phyloP scores from a whole-genome alignment of 169 alveolate species.

The Plasmodium reichenowi region DNA sequence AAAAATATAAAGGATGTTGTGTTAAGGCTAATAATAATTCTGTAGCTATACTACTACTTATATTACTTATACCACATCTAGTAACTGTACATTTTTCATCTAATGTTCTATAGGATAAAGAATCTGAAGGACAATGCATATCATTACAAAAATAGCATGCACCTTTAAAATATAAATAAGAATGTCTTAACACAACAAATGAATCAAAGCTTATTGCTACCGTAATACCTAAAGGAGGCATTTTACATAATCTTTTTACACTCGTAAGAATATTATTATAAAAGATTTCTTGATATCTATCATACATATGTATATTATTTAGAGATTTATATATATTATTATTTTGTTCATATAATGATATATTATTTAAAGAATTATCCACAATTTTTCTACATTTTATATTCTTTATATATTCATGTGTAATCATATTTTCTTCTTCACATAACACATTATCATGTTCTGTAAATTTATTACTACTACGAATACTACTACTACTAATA shows the following conservation, averaged over 20 bases:
- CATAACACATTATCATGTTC: not conserved
- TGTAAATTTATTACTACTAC: too few species aligned
- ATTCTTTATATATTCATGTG: not conserved
- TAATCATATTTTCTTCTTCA: not conserved
- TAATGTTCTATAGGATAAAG: conserved; percentile 70
- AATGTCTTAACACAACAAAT: conserved; percentile 80
- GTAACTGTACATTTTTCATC: conserved; percentile 85
- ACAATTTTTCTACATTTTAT: not conserved
- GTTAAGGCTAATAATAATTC: conserved; percentile 82
- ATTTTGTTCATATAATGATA: not conserved
- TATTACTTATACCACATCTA: conserved; percentile 80
- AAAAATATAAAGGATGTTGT: conserved; percentile 79
- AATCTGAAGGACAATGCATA: conserved; percentile 75
- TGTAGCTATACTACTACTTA: conserved; percentile 82
- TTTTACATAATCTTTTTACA: conserved; percentile 26
- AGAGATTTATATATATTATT: not conserved
- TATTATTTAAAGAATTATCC: not conserved
- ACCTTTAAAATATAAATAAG: conserved; percentile 79
- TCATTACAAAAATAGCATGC: conserved; percentile 86
- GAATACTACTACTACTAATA: too few species aligned
- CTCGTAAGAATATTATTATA: conserved; percentile 38
- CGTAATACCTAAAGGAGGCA: conserved; percentile 81
- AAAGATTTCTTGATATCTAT: conserved; percentile 1
- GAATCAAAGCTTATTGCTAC: conserved; percentile 83
- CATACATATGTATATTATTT: too few species aligned